A percentile compares a stretch with the other conserved stretches of the same genome.
phyloP scores from a whole-genome alignment of 1,284 basidiomycete genomes.

The Afroboletus lepidellus region DNA sequence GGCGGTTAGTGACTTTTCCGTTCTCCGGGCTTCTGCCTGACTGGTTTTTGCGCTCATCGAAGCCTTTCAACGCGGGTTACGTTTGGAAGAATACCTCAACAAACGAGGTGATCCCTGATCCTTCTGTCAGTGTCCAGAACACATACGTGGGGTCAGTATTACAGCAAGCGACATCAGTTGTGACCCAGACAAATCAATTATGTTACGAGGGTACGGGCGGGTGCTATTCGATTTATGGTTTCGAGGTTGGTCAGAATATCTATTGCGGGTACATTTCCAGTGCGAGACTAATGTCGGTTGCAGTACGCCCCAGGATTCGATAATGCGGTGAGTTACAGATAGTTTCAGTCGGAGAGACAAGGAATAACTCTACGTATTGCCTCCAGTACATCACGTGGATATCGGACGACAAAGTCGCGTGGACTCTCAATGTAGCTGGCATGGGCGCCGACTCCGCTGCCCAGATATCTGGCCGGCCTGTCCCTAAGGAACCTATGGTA shows the following conservation, averaged over 20 bases:
- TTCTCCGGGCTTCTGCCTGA: neutral
- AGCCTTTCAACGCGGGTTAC: conserved; percentile 48
- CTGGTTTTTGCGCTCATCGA: conserved; percentile 14
- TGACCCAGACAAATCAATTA: conserved; percentile 46
- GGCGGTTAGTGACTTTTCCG: conserved; percentile 47
- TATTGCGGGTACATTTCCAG: neutral
- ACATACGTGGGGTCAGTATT: conserved; percentile 53
- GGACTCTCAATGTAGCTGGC: conserved; percentile 65
- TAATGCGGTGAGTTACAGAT: conserved; percentile 39
- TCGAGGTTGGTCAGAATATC: conserved; percentile 46
- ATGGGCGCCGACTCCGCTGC: conserved; percentile 56
- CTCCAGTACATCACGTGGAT: conserved; percentile 70
- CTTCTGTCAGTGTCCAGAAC: conserved; percentile 48
- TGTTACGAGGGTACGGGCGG: conserved; percentile 49
- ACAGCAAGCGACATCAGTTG: conserved; percentile 63
- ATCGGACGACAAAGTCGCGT: conserved; percentile 53
- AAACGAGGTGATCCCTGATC: conserved; percentile 45
- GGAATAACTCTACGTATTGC: conserved; percentile 4
- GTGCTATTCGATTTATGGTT: conserved; percentile 53
- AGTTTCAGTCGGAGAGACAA: neutral
- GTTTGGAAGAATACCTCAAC: conserved; percentile 45
- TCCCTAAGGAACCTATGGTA: conserved; percentile 75
- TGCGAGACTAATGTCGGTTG: neutral
- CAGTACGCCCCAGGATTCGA: conserved; percentile 62
- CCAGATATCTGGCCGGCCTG: conserved; percentile 58